Conservation (phyloP, 345 rosid genomes). For the Euphorbia lathyris region DNA sequence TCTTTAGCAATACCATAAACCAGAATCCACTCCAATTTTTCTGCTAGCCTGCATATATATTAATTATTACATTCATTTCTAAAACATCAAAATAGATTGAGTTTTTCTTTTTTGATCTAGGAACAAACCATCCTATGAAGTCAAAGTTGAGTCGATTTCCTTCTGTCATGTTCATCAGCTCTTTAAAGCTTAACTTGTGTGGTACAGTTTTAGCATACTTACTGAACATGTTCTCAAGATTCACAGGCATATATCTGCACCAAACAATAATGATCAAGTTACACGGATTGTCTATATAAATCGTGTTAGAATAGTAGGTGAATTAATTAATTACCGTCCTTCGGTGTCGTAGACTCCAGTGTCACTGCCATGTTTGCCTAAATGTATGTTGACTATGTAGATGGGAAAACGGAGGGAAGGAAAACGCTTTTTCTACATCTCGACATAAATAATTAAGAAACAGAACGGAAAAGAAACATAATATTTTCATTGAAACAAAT, state of each 20-base stretch:
- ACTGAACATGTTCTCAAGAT: conserved; percentile 68
- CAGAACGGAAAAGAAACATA: too few species aligned
- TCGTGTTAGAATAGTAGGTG: too few species aligned
- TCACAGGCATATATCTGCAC: conserved; percentile 54
- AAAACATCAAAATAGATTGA: neutral
- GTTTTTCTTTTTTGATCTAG: too few species aligned
- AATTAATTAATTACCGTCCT: conserved; percentile 48
- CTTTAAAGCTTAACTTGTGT: conserved; percentile 51
- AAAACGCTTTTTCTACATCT: conserved; percentile 50
- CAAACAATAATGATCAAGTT: neutral
- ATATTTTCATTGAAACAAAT: too few species aligned
- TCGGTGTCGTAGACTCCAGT: conserved; percentile 62
- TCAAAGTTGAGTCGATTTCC: conserved; percentile 57
- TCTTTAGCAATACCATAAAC: conserved; percentile 65
- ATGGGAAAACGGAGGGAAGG: conserved; percentile 75
- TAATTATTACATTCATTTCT: neutral
- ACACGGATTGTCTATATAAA: too few species aligned
- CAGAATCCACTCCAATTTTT: conserved; percentile 59
- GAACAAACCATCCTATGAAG: conserved; percentile 58
- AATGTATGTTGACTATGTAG: conserved; percentile 70
- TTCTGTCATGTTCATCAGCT: conserved; percentile 79
- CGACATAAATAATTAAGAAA: neutral
- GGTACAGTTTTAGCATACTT: conserved; percentile 65
- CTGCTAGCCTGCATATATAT: conserved; percentile 38
- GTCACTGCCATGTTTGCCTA: conserved; percentile 72